A percentile compares a stretch with the other conserved stretches of the same genome.
Conservation (phyloP, 2,329 filamentous ascomycete species). For the Phoma herbarum region DNA sequence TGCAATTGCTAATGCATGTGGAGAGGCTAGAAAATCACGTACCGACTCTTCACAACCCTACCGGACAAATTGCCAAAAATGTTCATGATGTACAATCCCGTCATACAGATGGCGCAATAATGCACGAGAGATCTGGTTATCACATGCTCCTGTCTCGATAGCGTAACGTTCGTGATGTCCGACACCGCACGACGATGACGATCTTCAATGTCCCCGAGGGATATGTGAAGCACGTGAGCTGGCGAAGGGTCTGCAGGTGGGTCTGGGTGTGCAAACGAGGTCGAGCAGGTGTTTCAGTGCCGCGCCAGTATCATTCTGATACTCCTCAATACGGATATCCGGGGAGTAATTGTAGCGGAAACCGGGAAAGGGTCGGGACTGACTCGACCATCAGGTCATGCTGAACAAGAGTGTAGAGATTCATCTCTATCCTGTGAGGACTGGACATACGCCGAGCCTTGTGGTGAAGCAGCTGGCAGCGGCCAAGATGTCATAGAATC, state of each 20-base stretch:
- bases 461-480: constrained; percentile 12
- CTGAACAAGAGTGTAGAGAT: not conserved
- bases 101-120: constrained; percentile 11
- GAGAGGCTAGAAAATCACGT: constrained; percentile 5
- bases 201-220: constrained; percentile 7
- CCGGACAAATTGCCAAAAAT: not conserved
- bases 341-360: constrained; percentile 5
- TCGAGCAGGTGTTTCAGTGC: constrained; percentile 9
- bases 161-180: constrained; percentile 17
- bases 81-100: not conserved
- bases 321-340: not conserved
- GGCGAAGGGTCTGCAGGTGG: constrained; percentile 5
- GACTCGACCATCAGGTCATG: not conserved
- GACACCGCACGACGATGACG: constrained; percentile 8
- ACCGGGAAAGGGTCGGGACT: constrained; percentile 17
- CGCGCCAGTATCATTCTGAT: constrained; percentile 16
- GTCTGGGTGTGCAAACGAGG: constrained; percentile 1
- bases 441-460: not conserved
- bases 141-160: constrained; percentile 3
- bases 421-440: not conserved
- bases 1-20: constrained; percentile 12
- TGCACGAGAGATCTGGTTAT: constrained; percentile 3
- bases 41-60: not conserved
- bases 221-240: not conserved
- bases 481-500: not conserved